Conservation (phyloP, 2,329 filamentous ascomycete genomes). For the Lasiodiplodia gonubiensis region DNA sequence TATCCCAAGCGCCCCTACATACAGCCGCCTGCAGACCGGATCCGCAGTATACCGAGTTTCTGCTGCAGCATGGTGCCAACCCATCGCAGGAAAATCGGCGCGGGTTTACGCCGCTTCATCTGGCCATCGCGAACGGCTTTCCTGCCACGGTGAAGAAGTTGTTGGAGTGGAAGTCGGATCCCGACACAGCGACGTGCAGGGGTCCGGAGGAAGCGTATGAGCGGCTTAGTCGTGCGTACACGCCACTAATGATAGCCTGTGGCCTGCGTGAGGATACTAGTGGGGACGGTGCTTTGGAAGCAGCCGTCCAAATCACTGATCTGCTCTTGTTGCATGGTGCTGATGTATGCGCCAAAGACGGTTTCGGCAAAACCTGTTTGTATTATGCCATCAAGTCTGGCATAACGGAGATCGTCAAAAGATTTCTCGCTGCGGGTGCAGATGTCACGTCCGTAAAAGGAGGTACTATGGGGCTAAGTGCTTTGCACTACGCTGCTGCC, state of each 20-base stretch:
- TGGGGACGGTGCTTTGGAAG: too few species aligned
- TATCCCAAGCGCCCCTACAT: not conserved
- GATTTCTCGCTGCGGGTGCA: not conserved
- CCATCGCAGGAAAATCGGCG: not conserved
- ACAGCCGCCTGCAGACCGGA: not conserved
- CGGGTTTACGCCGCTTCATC: not conserved
- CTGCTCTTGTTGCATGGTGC: not conserved
- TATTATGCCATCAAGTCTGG: not conserved
- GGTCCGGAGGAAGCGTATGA: not conserved
- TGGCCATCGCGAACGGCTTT: not conserved
- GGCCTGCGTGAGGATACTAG: not conserved
- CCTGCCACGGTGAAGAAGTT: not conserved
- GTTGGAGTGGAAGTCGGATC: not conserved
- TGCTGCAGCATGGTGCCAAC: not conserved
- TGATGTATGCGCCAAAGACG: not conserved
- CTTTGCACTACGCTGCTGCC: not conserved
- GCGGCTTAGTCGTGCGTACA: too few species aligned
- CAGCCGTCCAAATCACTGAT: not conserved
- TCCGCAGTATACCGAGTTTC: not conserved
- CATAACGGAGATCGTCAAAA: not conserved
- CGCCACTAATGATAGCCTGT: not conserved
- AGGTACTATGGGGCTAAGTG: not conserved
- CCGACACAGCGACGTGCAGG: not conserved
- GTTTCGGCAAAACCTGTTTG: not conserved
- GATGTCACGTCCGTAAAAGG: not conserved